Percentiles rank a stretch among this genome's conserved stretches.
phyloP scores from a whole-genome alignment of 2,329 filamentous ascomycete species.

The Rugonectria rugulosa region DNA sequence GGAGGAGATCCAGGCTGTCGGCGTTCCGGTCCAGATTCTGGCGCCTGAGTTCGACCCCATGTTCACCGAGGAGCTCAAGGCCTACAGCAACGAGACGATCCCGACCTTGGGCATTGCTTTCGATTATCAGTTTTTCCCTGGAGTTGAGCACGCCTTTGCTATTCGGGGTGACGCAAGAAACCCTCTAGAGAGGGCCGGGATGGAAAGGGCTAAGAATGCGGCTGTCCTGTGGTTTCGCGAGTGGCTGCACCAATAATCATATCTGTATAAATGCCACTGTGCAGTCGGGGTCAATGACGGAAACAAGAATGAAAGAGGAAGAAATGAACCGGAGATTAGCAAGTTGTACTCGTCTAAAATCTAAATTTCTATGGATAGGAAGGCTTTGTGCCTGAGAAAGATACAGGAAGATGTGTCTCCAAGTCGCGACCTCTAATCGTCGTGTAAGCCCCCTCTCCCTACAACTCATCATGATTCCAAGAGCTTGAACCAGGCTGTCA shows the following conservation, averaged over 20 bases:
- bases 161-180: constrained; percentile 8
- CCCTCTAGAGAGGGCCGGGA: constrained; percentile 2
- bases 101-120: constrained; percentile 12
- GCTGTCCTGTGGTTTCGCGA: not conserved
- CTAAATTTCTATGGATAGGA: too few species aligned
- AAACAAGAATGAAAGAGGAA: too few species aligned
- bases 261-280: too few species aligned
- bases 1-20: not conserved
- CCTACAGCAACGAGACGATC: not conserved
- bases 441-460: too few species aligned
- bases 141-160: constrained; percentile 11
- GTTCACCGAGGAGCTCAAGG: constrained; percentile 4
- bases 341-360: too few species aligned
- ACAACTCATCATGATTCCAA: too few species aligned
- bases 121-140: constrained; percentile 23
- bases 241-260: not conserved
- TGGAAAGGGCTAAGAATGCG: constrained; percentile 19
- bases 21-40: constrained; percentile 8
- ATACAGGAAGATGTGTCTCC: too few species aligned
- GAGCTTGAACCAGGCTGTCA: too few species aligned
- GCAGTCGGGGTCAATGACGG: too few species aligned
- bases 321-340: too few species aligned
- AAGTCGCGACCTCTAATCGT: too few species aligned
- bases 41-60: constrained; percentile 3
- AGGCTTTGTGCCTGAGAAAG: too few species aligned